Conservation (phyloP, 2,329 filamentous ascomycete genomes). For the Remersonia thermophila region DNA sequence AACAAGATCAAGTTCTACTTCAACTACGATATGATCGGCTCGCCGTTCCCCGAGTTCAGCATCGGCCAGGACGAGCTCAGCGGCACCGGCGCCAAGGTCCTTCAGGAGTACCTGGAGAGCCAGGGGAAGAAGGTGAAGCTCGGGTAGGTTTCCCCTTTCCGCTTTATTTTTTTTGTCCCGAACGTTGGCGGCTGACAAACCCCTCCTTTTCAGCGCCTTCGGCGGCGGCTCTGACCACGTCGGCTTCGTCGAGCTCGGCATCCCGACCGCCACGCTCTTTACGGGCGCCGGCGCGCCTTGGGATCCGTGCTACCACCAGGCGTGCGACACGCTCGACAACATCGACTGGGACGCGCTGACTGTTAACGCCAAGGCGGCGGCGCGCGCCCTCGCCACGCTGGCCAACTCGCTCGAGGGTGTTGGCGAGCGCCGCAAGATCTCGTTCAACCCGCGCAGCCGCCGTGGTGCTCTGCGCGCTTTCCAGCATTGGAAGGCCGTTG, state of each 20-base stretch:
- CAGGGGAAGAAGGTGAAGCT: conserved; percentile 21
- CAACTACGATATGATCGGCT: conserved; percentile 32
- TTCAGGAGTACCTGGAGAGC: conserved; percentile 21
- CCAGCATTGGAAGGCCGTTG: conserved; percentile 11
- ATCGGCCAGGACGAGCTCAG: conserved; percentile 25
- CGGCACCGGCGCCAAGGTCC: conserved; percentile 25
- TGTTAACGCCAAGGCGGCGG: conserved; percentile 31
- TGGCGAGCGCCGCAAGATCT: conserved; percentile 10
- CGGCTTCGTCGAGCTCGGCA: conserved; percentile 44
- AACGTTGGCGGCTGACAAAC: conserved; percentile 28
- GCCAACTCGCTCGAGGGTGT: conserved; percentile 17
- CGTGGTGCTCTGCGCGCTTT: conserved; percentile 12
- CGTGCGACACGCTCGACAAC: conserved; percentile 28
- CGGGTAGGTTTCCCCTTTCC: conserved; percentile 11
- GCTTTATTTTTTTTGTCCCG: conserved; percentile 20
- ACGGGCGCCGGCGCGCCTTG: conserved; percentile 41
- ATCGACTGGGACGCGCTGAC: conserved; percentile 25
- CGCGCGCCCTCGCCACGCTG: conserved; percentile 30
- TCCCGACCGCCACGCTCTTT: conserved; percentile 44
- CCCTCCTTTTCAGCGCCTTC: conserved; percentile 31
- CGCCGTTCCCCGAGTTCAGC: conserved; percentile 24
- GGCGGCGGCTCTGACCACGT: conserved; percentile 49
- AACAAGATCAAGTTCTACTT: conserved; percentile 27
- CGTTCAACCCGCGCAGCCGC: conserved; percentile 11
- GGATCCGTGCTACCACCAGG: conserved; percentile 24